These are phyloP conservation scores for Solanum chiquidenum DNA, from an alignment of 257 asterid genomes.

Conservation along the genomic window DNA sequence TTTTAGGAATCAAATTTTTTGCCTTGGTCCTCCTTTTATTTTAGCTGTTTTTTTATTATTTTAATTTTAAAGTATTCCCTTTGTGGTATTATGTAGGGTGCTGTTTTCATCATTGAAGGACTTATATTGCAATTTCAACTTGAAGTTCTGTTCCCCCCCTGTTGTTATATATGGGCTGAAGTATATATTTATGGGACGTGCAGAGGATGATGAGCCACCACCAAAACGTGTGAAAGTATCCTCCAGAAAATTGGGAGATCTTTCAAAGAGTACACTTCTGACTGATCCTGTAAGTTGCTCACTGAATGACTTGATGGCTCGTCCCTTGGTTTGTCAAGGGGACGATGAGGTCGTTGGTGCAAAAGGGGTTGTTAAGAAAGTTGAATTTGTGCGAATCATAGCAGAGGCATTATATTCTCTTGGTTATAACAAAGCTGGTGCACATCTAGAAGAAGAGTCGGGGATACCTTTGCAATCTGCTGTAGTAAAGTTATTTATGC, in stretches of 20 bases:
- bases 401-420: conserved; percentile 77
- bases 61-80: not conserved
- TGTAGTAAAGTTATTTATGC: conserved; percentile 48
- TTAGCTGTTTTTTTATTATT: not conserved
- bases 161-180: conserved; percentile 64
- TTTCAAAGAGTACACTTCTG: conserved; percentile 33
- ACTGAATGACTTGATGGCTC: conserved; percentile 51
- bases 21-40: not conserved
- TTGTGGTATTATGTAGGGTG: not conserved
- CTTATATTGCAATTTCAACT: not conserved
- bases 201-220: conserved; percentile 74
- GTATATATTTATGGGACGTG: conserved; percentile 84
- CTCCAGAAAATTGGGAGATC: conserved; percentile 35
- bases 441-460: conserved; percentile 66
- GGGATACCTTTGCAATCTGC: conserved; percentile 58
- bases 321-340: conserved; percentile 42
- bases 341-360: conserved; percentile 63
- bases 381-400: conserved; percentile 60
- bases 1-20: not conserved
- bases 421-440: conserved; percentile 61
- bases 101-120: not conserved
- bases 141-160: not conserved
- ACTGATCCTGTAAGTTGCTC: conserved; percentile 47
- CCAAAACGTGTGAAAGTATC: conserved; percentile 70
- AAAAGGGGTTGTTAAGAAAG: conserved; percentile 58